phyloP scores from a whole-genome alignment of 2,329 filamentous ascomycete genomes.

The Cladosporium cucumerinum region DNA sequence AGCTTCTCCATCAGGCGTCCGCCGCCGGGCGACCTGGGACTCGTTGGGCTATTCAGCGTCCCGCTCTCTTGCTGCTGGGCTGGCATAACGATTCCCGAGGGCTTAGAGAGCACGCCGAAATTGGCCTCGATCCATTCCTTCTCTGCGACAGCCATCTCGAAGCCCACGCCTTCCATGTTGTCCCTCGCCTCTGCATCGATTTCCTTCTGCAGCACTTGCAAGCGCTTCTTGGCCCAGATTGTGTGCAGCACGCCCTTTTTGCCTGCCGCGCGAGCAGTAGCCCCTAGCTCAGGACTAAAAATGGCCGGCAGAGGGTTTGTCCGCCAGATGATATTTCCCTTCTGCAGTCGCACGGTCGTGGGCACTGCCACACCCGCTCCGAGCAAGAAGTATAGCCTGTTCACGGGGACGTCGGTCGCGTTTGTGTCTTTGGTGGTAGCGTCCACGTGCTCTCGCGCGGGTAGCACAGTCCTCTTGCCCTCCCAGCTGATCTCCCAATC shows the following conservation, averaged over 20 bases:
- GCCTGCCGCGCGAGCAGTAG: conserved; percentile 62
- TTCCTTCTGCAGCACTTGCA: conserved; percentile 72
- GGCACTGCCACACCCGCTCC: conserved; percentile 70
- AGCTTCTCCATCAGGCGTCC: conserved; percentile 74
- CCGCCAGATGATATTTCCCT: conserved; percentile 48
- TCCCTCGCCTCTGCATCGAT: conserved; percentile 68
- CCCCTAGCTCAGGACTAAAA: conserved; percentile 72
- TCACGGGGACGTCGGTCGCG: conserved; percentile 44
- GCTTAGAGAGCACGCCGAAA: conserved; percentile 60
- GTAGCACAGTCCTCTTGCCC: conserved; percentile 68
- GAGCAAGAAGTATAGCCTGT: conserved; percentile 76
- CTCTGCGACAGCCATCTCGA: conserved; percentile 80
- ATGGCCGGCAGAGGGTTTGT: conserved; percentile 84
- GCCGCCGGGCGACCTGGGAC: conserved; percentile 61
- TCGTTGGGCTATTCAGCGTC: conserved; percentile 50
- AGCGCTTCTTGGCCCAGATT: conserved; percentile 80
- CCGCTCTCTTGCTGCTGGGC: conserved; percentile 24
- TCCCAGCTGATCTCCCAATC: conserved; percentile 82
- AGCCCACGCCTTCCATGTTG: conserved; percentile 76
- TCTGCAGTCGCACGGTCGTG: conserved; percentile 62
- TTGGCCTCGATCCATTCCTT: conserved; percentile 81
- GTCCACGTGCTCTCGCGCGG: conserved; percentile 54
- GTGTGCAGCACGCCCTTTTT: conserved; percentile 83
- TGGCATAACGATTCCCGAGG: conserved; percentile 38
- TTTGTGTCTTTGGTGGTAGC: conserved; percentile 24